Base-by-base conservation (phyloP, 1,284 basidiomycete genomes). In the Garcileccinum viscosum region DNA sequence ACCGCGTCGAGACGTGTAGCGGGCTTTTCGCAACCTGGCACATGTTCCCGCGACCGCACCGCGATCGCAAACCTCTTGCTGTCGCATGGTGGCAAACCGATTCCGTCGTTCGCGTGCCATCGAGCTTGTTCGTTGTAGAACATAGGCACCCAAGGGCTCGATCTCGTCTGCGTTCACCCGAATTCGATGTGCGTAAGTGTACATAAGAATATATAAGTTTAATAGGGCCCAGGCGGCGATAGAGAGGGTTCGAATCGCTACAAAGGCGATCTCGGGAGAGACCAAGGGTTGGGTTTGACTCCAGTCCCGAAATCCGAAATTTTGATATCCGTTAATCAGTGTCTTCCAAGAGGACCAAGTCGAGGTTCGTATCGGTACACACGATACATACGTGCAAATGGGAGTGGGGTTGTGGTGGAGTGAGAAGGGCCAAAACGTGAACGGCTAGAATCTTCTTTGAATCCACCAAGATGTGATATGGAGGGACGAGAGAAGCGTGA, bases 261-360 rank as follows among this genome's bases (percentile, higher is more conserved):
- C 42, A 65, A 59, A 73, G 62, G 66, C 67, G 70, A 74, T 78
- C 71, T 77, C 78, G 74, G 76, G 76, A 79, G 74, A 53, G 69
- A 78, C 74, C 47, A 67, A 53, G 65, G 47, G 33, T 47, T 30
- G 14, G 37, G 35, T 61, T 72, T 50, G 22, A 40, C 35, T 44
- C 59, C 27, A 63, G 24, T 53, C 42, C 70, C 71, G 67, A 64
- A 50, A 35, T 63, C 68, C 73, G 71, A 67, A 33, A 58, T 15
- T 11, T 61, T 40, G 60, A 37, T 40, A 72, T 63, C 65, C 62
- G 66, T 69, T 40, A 38, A 30, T 66, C 74, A 75, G 76, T 65
- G 66, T 69, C 50, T 66, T 75, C 73, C 70, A 72, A 75, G 62
- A 70, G 65, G 70, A 59, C 61, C 63, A 42, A 33, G 32, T 56